Conservation (phyloP, 2,329 filamentous ascomycete genomes). For the Biscogniauxia sp. region DNA sequence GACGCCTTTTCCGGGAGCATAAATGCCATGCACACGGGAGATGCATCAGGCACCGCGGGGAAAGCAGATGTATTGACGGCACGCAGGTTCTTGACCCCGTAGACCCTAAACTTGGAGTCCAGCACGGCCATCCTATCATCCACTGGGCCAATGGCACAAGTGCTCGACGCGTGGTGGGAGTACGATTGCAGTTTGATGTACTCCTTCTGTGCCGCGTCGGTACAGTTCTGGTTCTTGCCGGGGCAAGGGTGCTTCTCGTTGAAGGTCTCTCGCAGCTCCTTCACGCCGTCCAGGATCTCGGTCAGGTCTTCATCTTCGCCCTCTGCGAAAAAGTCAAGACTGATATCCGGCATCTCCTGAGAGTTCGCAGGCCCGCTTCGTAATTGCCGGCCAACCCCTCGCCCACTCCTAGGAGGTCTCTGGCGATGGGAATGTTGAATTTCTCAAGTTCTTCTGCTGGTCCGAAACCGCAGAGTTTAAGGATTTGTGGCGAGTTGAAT, state of each 20-base stretch:
- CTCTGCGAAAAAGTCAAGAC: constrained; percentile 56
- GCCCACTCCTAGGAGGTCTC: constrained; percentile 49
- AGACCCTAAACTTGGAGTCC: constrained; percentile 53
- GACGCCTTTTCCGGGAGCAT: constrained; percentile 61
- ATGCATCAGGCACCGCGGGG: constrained; percentile 44
- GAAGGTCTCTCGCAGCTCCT: constrained; percentile 26
- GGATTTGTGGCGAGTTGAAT: constrained; percentile 50
- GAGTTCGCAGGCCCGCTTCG: constrained; percentile 48
- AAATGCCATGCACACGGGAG: constrained; percentile 49
- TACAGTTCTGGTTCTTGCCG: constrained; percentile 35
- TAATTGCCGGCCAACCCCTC: constrained; percentile 48
- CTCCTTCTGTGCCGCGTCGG: constrained; percentile 33
- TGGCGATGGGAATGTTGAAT: constrained; percentile 44
- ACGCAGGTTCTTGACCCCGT: constrained; percentile 50
- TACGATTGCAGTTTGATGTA: constrained; percentile 41
- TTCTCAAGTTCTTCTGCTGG: constrained; percentile 39
- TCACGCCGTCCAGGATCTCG: constrained; percentile 40
- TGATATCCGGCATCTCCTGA: constrained; percentile 60
- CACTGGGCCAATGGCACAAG: constrained; percentile 51
- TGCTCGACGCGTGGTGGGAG: constrained; percentile 56
- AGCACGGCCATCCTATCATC: constrained; percentile 52
- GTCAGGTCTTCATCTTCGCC: constrained; percentile 42
- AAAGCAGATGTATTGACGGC: constrained; percentile 58
- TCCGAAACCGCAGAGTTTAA: constrained; percentile 51
- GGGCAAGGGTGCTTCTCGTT: constrained; percentile 30